Percentiles rank a stretch among this genome's conserved stretches.
Evolutionary conservation across 129 eudicot genomes (phyloP).

Genomic region (Deinandra increscens): DNA sequence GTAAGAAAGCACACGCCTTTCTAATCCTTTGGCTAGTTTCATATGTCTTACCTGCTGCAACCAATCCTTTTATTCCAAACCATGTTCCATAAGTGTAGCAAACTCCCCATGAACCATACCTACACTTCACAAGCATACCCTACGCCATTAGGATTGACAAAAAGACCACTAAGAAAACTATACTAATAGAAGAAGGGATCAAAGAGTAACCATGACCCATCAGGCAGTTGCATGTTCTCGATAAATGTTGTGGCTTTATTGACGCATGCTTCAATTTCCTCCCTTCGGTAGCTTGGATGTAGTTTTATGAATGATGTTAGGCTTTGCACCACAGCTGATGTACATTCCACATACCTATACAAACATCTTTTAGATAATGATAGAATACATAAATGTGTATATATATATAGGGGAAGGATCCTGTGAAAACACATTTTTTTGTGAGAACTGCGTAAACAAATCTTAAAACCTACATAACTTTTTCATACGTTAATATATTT

Average conservation of each 20-base stretch:
- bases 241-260: conserved; percentile 49
- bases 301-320: conserved; percentile 36
- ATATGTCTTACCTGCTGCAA: conserved; percentile 47
- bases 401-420: too few relatives aligned
- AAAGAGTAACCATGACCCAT: conserved; percentile 57
- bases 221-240: conserved; percentile 44
- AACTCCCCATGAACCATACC: conserved; percentile 83
- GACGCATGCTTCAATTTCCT: conserved; percentile 47
- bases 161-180: not conserved
- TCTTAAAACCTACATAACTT: too few relatives aligned
- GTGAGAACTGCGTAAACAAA: too few relatives aligned
- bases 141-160: not conserved
- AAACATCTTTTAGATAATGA: conserved; percentile 15
- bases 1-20: conserved; percentile 61
- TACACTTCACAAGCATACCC: conserved; percentile 22
- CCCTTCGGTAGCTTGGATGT: conserved; percentile 42
- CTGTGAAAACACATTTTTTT: too few relatives aligned
- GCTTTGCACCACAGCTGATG: conserved; percentile 59
- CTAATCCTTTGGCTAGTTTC: conserved; percentile 42
- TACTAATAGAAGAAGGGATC: not conserved
- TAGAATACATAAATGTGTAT: not conserved
- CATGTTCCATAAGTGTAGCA: conserved; percentile 87
- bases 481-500: too few relatives aligned
- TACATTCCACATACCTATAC: conserved; percentile 71
- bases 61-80: conserved; percentile 69